Conservation (phyloP, 2,329 filamentous ascomycete genomes). For the Trichothecium sympodiale region DNA sequence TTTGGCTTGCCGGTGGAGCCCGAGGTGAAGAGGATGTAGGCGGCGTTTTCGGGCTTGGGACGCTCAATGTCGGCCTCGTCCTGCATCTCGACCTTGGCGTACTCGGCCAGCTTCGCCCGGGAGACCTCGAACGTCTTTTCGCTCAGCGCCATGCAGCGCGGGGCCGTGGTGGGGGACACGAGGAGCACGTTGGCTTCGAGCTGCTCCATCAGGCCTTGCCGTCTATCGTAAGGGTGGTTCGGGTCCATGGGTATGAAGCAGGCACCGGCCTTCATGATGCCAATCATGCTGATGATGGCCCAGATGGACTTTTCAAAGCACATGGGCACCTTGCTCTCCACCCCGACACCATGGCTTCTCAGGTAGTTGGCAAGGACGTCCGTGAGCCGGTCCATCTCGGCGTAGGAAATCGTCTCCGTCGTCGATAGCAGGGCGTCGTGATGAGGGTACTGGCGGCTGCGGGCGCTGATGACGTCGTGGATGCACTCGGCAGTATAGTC, state of each 20-base stretch:
- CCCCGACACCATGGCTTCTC: conserved; percentile 4
- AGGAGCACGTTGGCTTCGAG: conserved; percentile 3
- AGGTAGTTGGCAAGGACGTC: conserved; percentile 8
- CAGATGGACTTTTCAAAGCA: conserved; percentile 17
- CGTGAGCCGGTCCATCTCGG: conserved; percentile 15
- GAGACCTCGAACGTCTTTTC: no score
- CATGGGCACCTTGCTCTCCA: conserved; percentile 10
- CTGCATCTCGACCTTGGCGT: no score
- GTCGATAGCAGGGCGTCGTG: conserved; percentile 18
- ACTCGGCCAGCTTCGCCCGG: no score
- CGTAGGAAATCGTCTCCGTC: conserved; percentile 32
- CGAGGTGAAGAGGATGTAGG: conserved; percentile 11
- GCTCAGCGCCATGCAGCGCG: no score
- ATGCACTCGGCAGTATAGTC: conserved; percentile 14
- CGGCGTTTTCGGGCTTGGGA: conserved; percentile 1
- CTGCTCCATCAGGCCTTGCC: conserved; percentile 4
- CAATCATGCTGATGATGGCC: conserved; percentile 17
- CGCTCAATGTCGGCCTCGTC: background rate
- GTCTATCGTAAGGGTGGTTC: conserved; percentile 3
- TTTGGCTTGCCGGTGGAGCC: conserved; percentile 12
- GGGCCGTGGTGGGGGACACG: background rate
- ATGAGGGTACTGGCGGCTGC: conserved; percentile 20
- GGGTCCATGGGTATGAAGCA: conserved; percentile 19
- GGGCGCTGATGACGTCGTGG: conserved; percentile 23
- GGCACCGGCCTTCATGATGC: conserved; percentile 18